phyloP scores from a whole-genome alignment of 139 green algal species.

The Raphidocelis subcapitata region DNA sequence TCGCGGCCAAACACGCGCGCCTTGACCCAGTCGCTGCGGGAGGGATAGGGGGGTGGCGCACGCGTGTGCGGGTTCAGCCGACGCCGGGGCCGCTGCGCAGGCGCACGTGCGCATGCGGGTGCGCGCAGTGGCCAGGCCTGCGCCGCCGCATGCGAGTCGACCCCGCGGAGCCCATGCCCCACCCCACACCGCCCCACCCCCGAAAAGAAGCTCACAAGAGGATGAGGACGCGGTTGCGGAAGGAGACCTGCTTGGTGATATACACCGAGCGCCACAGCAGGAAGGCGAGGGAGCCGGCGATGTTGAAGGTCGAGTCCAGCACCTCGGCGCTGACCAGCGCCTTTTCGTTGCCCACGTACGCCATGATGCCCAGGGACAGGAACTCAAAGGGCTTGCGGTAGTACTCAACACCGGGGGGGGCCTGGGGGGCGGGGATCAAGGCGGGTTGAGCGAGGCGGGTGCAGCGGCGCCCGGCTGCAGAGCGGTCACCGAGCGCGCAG shows the following conservation, averaged over 20 bases:
- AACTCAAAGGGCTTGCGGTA: slow-evolving; percentile 60
- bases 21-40: slow-evolving; percentile 49
- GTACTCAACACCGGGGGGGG: slow-evolving; percentile 16
- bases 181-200: no score
- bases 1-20: slow-evolving; percentile 60
- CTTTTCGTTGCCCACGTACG: slow-evolving; percentile 42
- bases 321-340: slow-evolving; percentile 21
- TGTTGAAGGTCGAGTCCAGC: slow-evolving; percentile 29
- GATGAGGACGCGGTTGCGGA: slow-evolving; percentile 78
- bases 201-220: slow-evolving; percentile 40
- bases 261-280: slow-evolving; percentile 73
- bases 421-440: not conserved
- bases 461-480: no score
- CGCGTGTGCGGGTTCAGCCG: not conserved
- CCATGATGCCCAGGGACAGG: slow-evolving; percentile 60
- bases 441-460: not conserved
- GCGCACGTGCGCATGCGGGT: no score
- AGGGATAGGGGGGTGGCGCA: not conserved
- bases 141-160: no score
- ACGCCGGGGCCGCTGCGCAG: not conserved
- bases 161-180: no score
- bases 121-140: no score
- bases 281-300: slow-evolving; percentile 53
- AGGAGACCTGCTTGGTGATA: slow-evolving; percentile 77
- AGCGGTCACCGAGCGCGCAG: no score